These are phyloP conservation scores for Cordyceps cateniannulata DNA, from an alignment of 2,329 filamentous ascomycete genomes.

Conservation along the genomic window DNA sequence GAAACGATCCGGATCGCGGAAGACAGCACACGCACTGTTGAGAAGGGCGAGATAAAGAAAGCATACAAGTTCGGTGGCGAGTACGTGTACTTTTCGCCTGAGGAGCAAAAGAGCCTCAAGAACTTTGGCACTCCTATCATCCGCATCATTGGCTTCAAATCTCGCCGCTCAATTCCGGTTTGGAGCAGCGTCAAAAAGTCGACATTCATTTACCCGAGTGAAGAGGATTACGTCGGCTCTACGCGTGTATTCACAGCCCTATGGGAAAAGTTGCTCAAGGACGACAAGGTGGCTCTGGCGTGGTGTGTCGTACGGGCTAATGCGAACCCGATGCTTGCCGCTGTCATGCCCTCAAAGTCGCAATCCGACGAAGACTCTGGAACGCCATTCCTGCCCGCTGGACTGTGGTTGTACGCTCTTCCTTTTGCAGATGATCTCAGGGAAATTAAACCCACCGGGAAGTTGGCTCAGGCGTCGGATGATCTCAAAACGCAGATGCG, in stretches of 20 bases:
- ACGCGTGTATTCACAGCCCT: constrained; percentile 88
- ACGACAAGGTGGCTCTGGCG: constrained; percentile 74
- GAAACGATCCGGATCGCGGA: constrained; percentile 71
- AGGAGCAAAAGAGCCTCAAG: constrained; percentile 72
- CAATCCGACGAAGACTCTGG: constrained; percentile 57
- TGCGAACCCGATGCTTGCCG: constrained; percentile 70
- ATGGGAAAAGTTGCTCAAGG: constrained; percentile 75
- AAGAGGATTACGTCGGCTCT: constrained; percentile 83
- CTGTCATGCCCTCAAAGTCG: constrained; percentile 70
- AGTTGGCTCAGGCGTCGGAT: constrained; percentile 54
- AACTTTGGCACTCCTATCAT: constrained; percentile 78
- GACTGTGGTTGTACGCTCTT: constrained; percentile 81
- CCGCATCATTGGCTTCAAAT: constrained; percentile 91
- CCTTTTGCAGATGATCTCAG: constrained; percentile 88
- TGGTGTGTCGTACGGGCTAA: constrained; percentile 87
- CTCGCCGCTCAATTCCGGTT: constrained; percentile 62
- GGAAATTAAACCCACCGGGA: constrained; percentile 57
- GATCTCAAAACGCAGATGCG: constrained; percentile 76
- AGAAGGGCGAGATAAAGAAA: constrained; percentile 77
- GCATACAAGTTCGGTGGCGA: constrained; percentile 96
- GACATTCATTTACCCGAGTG: constrained; percentile 89
- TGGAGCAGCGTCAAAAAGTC: constrained; percentile 86
- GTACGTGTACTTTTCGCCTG: constrained; percentile 75
- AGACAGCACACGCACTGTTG: constrained; percentile 68
- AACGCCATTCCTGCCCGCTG: constrained; percentile 68